phyloP scores from a whole-genome alignment of 2,329 filamentous ascomycete species.

The Penicillium sp. region DNA sequence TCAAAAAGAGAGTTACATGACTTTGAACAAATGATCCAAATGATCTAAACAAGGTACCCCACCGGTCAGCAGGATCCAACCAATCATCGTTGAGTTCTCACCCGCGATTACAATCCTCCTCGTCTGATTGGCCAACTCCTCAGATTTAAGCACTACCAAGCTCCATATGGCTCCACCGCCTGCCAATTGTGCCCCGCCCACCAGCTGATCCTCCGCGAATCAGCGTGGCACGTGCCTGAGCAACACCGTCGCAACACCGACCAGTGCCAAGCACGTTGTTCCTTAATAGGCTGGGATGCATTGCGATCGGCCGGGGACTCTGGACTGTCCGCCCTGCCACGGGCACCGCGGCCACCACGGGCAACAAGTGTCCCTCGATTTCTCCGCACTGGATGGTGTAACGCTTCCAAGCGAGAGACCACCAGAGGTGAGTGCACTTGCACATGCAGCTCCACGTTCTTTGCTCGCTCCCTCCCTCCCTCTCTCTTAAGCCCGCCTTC shows the following conservation, averaged over 20 bases:
- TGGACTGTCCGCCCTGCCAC: not conserved
- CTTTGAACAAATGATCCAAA: not conserved
- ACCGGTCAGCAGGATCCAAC: not conserved
- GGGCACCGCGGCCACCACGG: not conserved
- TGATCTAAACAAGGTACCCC: not conserved
- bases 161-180: slow-evolving; percentile 2
- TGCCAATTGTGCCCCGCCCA: slow-evolving; percentile 7
- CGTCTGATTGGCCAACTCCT: slow-evolving; percentile 14
- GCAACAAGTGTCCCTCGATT: not conserved
- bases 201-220: slow-evolving; percentile 25
- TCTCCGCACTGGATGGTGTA: slow-evolving; percentile 23
- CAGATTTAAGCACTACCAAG: slow-evolving; percentile 24
- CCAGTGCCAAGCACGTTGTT: slow-evolving; percentile 32
- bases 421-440: not conserved
- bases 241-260: slow-evolving; percentile 18
- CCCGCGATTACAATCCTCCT: slow-evolving; percentile 9
- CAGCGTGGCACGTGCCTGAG: slow-evolving; percentile 31
- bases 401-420: slow-evolving; percentile 19
- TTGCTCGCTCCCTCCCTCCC: too few species aligned
- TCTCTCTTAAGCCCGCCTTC: slow-evolving; percentile 18
- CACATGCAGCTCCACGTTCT: slow-evolving; percentile 3
- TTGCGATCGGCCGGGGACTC: slow-evolving; percentile 7
- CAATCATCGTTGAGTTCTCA: not conserved
- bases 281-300: slow-evolving; percentile 27
- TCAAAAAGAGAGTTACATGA: not conserved